phyloP scores from a whole-genome alignment of 805 yeast species.

The Cyberlindnera sargentensis region DNA sequence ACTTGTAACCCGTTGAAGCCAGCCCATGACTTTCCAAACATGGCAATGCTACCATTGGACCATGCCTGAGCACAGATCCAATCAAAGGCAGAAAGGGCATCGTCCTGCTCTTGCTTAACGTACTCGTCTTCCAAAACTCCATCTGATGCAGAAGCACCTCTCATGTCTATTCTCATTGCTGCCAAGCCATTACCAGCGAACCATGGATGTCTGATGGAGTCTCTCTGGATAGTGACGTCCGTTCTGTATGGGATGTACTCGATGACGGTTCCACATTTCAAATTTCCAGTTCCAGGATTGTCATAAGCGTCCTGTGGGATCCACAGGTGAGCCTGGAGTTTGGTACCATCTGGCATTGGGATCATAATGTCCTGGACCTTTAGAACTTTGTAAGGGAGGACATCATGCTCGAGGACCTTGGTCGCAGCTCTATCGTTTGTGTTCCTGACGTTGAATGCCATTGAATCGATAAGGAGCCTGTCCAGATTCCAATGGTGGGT shows the following conservation, averaged over 20 bases:
- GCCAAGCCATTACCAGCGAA: constrained; percentile 42
- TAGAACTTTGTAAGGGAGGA: constrained; percentile 25
- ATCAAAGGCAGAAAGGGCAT: constrained; percentile 35
- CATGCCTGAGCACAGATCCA: constrained; percentile 34
- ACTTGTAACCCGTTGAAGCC: constrained; percentile 41
- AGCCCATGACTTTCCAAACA: constrained; percentile 46
- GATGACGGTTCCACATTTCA: constrained; percentile 31
- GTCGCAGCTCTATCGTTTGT: constrained; percentile 23
- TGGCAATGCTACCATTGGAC: constrained; percentile 40
- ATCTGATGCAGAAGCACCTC: constrained; percentile 39
- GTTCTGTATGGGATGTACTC: constrained; percentile 42
- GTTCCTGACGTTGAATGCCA: constrained; percentile 38
- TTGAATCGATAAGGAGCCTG: constrained; percentile 4
- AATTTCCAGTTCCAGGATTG: constrained; percentile 3
- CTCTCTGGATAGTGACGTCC: constrained; percentile 38
- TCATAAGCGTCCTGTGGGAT: constrained; percentile 30
- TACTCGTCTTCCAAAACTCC: constrained; percentile 36
- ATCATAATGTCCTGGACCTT: constrained; percentile 32
- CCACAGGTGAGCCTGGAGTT: constrained; percentile 38
- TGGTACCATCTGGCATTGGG: constrained; percentile 33
- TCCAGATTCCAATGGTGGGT: too few species aligned
- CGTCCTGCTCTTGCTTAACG: constrained; percentile 37
- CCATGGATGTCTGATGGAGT: constrained; percentile 38
- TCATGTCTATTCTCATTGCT: constrained; percentile 39
- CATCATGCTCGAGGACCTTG: constrained; percentile 17